These are phyloP conservation scores for Ceratobasidium sp. DNA, from an alignment of 1,284 basidiomycete species.

Conservation along the genomic window DNA sequence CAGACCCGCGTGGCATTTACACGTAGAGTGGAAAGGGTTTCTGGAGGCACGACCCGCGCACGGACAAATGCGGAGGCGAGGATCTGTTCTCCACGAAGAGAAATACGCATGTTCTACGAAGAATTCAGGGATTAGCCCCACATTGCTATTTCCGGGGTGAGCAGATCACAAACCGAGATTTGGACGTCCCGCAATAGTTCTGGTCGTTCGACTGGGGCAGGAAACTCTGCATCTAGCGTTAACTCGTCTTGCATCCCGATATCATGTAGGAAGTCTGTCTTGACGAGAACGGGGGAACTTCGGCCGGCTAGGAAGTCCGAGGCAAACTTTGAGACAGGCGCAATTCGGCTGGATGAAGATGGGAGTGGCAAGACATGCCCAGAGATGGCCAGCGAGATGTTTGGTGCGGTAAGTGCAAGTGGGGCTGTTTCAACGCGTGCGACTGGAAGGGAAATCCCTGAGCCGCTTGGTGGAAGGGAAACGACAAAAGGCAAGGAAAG, in stretches of 20 bases:
- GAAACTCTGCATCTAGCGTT: slow-evolving; percentile 20
- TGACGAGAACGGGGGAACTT: slow-evolving; percentile 26
- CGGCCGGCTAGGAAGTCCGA: slow-evolving; percentile 37
- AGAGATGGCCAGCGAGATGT: slow-evolving; percentile 34
- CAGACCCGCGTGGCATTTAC: slow-evolving; percentile 43
- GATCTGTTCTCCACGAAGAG: slow-evolving; percentile 35
- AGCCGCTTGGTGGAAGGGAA: slow-evolving; percentile 9
- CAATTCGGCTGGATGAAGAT: slow-evolving; percentile 19
- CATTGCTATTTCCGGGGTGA: neutral
- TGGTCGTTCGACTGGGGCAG: slow-evolving; percentile 24
- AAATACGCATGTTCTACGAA: slow-evolving; percentile 30
- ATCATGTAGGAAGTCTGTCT: slow-evolving; percentile 32
- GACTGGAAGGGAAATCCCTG: neutral
- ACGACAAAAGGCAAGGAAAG: slow-evolving; percentile 34
- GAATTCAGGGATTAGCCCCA: neutral
- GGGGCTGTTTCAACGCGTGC: slow-evolving; percentile 38
- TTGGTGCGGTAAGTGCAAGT: slow-evolving; percentile 21
- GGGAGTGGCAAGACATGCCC: slow-evolving; percentile 28
- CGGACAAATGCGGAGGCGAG: slow-evolving; percentile 39
- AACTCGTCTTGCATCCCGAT: slow-evolving; percentile 28
- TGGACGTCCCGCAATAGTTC: slow-evolving; percentile 27
- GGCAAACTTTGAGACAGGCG: slow-evolving; percentile 38
- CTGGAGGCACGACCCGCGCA: slow-evolving; percentile 28
- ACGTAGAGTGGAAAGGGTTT: slow-evolving; percentile 9
- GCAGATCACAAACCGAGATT: slow-evolving; percentile 28